phyloP scores from a whole-genome alignment of 2,329 filamentous ascomycete genomes.

The Basipetospora chlamydospora region DNA sequence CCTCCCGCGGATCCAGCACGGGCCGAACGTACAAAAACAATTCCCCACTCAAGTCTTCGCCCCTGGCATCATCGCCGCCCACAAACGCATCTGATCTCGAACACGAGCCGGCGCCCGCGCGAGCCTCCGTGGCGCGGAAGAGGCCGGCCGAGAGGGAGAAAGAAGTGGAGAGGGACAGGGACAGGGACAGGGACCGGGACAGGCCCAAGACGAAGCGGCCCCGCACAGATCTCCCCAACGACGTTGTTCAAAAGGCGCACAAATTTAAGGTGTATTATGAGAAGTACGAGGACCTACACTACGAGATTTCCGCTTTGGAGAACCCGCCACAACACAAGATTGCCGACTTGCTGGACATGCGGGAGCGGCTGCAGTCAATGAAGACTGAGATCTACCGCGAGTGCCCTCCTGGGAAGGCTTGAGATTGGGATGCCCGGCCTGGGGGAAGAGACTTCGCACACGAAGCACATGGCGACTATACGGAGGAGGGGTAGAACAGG shows the following conservation, averaged over 20 bases:
- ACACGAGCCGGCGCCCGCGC: slow-evolving; percentile 8
- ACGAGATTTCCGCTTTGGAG: slow-evolving; percentile 34
- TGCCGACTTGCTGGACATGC: slow-evolving; percentile 37
- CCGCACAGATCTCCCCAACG: slow-evolving; percentile 16
- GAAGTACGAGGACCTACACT: slow-evolving; percentile 41
- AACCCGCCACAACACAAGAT: slow-evolving; percentile 38
- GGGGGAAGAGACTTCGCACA: no score
- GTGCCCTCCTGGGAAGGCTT: slow-evolving; percentile 16
- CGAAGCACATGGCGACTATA: no score
- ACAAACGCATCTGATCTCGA: slow-evolving; percentile 52
- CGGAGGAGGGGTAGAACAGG: no score
- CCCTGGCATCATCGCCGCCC: slow-evolving; percentile 49
- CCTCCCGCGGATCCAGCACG: slow-evolving; percentile 26
- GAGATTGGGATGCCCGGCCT: no score
- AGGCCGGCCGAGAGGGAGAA: slow-evolving; percentile 8
- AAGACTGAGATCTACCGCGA: slow-evolving; percentile 43
- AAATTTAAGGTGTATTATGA: slow-evolving; percentile 42
- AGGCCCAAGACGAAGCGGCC: slow-evolving; percentile 15
- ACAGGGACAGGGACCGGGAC: slow-evolving; percentile 10
- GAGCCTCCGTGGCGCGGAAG: slow-evolving; percentile 2
- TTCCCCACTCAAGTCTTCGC: slow-evolving; percentile 48
- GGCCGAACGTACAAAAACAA: slow-evolving; percentile 21
- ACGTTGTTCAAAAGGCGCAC: slow-evolving; percentile 37
- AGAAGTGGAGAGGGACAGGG: slow-evolving; percentile 9
- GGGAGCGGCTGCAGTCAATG: slow-evolving; percentile 36